phyloP scores from a whole-genome alignment of 495 filamentous ascomycete genomes.

The Podospora comata region DNA sequence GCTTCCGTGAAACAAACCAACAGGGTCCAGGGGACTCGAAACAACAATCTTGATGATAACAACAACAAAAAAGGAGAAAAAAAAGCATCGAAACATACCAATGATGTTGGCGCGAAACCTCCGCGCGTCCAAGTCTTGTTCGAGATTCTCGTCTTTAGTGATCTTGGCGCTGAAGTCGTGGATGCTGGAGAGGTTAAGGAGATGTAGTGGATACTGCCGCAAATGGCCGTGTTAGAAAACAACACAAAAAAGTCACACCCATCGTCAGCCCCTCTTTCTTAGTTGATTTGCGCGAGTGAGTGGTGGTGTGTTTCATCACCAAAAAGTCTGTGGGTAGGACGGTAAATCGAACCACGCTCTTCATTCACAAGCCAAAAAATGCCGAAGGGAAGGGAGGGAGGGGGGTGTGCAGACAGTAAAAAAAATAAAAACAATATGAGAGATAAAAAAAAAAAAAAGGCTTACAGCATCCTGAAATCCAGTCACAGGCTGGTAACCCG shows the following conservation, averaged over 20 bases:
- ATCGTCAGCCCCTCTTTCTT: not conserved
- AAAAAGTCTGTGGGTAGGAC: not conserved
- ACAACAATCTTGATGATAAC: not conserved
- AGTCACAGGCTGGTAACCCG: slow-evolving; percentile 73
- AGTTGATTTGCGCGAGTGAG: too few relatives aligned
- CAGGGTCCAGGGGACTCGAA: not conserved
- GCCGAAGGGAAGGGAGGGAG: not conserved
- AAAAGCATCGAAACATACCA: slow-evolving; percentile 37
- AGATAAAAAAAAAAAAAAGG: not conserved
- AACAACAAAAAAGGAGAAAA: not conserved
- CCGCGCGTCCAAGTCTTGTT: slow-evolving; percentile 52
- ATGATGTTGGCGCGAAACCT: slow-evolving; percentile 87
- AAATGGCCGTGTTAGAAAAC: not conserved
- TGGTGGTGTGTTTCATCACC: not conserved
- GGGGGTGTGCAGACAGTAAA: too few relatives aligned
- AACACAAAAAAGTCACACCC: not conserved
- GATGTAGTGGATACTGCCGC: slow-evolving; percentile 71
- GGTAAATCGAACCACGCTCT: not conserved
- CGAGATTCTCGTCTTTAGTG: slow-evolving; percentile 39
- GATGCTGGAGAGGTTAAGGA: slow-evolving; percentile 72
- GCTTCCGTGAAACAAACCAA: too few relatives aligned
- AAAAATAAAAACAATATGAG: not conserved
- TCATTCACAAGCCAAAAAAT: not conserved
- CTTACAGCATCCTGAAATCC: slow-evolving; percentile 81
- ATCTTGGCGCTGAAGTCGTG: slow-evolving; percentile 60